Percentiles rank a stretch among this genome's conserved stretches.
phyloP scores from a whole-genome alignment of 306 rosid genomes.

The Gleditsia sinensis region DNA sequence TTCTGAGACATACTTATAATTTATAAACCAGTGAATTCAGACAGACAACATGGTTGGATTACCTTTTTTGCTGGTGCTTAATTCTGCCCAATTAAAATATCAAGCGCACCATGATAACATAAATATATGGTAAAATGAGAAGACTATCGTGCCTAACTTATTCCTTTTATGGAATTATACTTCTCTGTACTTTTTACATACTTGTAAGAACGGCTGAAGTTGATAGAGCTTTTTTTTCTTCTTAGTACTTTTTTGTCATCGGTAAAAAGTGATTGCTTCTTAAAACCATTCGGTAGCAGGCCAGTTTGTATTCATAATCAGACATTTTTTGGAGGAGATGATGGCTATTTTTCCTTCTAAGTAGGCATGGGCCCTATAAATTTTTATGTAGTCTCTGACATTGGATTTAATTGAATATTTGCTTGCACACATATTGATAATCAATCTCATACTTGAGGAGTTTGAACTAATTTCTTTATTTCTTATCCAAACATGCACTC shows the following conservation, averaged over 20 bases:
- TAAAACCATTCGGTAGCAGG: not conserved
- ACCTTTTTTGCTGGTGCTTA: not conserved
- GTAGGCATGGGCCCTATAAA: not conserved
- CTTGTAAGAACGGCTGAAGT: slow-evolving; percentile 1
- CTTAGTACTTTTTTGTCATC: not conserved
- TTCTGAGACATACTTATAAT: not conserved
- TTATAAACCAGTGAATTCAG: not conserved
- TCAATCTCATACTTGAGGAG: not conserved
- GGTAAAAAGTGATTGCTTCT: not conserved
- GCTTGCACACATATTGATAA: not conserved
- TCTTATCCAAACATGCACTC: slow-evolving; percentile 4
- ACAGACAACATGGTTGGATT: not conserved
- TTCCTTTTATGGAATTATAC: not conserved
- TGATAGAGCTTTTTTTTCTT: not conserved
- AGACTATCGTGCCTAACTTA: not conserved
- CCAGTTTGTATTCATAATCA: not conserved
- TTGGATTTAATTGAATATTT: slow-evolving; percentile 1
- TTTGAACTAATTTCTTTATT: not conserved
- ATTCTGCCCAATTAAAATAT: not conserved
- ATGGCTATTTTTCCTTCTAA: not conserved
- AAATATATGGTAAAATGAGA: not conserved
- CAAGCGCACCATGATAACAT: not conserved
- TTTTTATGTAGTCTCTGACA: not conserved
- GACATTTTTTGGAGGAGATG: slow-evolving; percentile 7
- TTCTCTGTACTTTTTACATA: not conserved